Base-by-base conservation (phyloP, 148 eudicot species). In the Nepenthes gracilis region DNA sequence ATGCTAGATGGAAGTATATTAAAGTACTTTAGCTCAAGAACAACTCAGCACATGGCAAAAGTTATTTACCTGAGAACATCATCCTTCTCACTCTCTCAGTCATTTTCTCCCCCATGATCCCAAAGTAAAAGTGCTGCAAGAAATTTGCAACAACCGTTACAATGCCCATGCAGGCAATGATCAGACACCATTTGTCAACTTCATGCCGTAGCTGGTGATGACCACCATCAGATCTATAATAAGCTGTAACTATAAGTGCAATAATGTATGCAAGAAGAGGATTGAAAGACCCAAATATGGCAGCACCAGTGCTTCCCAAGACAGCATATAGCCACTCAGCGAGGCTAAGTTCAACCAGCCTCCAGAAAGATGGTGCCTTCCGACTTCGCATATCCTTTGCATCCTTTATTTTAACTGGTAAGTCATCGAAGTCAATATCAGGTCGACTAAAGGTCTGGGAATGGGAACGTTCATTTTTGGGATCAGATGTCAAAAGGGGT, bases 81-180 rank as follows among this genome's bases (percentile, higher is more conserved):
- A 88, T 88, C 85, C 98, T 93, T 71, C 98, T 79, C 47, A 93
- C 88, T 55, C 98, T 80, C 70, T 93, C 98, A 61, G 98, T 93
- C 96, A 93, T 93, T 64, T 93, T 93, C 76, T 93, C 98, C 57
- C 98, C 98, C 98, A 93, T 93, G 53, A 93, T 93, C 54, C 98
- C 98, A 51, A 93, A 93, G 74, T 93, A 93, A 60, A 93, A 93
- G 71, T 93, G 98, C 75, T 93, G 98, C 72, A 93, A 71, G 80
- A 93, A 93, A 70, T 93, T 93, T 15, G 98, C 98, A 64, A 93
- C 80, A 72, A 93, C 96, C 9, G 98, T 93, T 63, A 88, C 96
- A 65, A 88, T 62, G 48, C 98, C 98, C 96, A 93, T 93, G 80
- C 83, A 74, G 43, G 95, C 87, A 64, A 93, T 93, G 65, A 88